Percentiles rank a stretch among this genome's conserved stretches.
phyloP scores from a whole-genome alignment of 352 stramenopile species.

The Globisporangium echinulatum region DNA sequence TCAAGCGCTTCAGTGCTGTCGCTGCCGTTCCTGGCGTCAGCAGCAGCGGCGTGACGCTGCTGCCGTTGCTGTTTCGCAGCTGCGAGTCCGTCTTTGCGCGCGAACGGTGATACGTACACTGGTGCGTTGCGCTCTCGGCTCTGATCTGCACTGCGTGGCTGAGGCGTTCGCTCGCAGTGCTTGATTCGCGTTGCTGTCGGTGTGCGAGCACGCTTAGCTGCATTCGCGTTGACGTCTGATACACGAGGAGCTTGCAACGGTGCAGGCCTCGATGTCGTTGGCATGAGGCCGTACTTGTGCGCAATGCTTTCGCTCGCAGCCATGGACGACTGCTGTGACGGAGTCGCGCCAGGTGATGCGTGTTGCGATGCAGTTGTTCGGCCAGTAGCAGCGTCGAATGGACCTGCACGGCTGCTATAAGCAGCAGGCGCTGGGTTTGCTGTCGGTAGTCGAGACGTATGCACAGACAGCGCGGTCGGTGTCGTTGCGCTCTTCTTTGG shows the following conservation, averaged over 20 bases:
- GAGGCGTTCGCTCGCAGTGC: neutral
- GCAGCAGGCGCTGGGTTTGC: too few species aligned
- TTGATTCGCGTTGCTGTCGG: neutral
- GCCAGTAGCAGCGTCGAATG: neutral
- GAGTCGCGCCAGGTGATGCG: neutral
- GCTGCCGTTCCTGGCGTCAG: neutral
- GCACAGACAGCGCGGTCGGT: neutral
- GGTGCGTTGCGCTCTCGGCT: neutral
- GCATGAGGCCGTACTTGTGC: constrained; percentile 51
- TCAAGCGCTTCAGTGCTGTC: constrained; percentile 17
- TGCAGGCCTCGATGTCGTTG: neutral
- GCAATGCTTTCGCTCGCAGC: constrained; percentile 48
- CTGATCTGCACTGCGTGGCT: neutral
- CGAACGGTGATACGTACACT: constrained; percentile 59
- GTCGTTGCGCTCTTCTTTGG: constrained; percentile 3
- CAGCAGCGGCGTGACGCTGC: neutral
- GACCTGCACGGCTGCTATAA: neutral
- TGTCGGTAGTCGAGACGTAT: neutral
- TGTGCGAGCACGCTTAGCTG: neutral
- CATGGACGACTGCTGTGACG: constrained; percentile 4
- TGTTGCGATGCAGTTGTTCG: neutral
- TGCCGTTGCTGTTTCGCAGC: constrained; percentile 18
- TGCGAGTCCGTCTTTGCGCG: constrained; percentile 21
- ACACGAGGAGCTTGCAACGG: neutral
- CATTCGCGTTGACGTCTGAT: neutral